Percentiles rank a stretch among this genome's conserved stretches.
phyloP scores from a whole-genome alignment of 2,329 filamentous ascomycete species.

The Chrysoporthe austroafricana region DNA sequence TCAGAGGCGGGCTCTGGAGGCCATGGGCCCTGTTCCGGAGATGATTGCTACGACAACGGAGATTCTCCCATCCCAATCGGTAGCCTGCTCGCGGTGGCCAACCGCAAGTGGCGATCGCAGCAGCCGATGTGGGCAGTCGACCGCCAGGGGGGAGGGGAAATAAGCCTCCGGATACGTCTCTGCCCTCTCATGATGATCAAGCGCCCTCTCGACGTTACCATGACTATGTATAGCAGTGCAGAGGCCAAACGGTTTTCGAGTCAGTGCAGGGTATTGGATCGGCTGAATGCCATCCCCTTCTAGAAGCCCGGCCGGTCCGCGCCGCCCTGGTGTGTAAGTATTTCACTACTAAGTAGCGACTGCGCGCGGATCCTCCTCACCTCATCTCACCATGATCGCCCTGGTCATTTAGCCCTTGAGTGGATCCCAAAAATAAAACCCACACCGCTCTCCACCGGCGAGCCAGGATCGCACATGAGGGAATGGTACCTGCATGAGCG shows the following conservation, averaged over 20 bases:
- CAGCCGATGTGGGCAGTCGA: constrained; percentile 4
- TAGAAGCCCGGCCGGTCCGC: constrained; percentile 19
- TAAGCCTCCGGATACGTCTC: not conserved
- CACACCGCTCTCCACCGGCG: constrained; percentile 6
- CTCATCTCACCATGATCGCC: constrained; percentile 5
- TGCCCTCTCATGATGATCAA: not conserved
- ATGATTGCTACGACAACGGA: constrained; percentile 26
- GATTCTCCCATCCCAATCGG: constrained; percentile 24
- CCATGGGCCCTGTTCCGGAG: constrained; percentile 25
- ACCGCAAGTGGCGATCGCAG: constrained; percentile 11
- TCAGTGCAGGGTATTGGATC: not conserved
- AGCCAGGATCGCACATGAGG: constrained; percentile 11
- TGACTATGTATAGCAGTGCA: no score
- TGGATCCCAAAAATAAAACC: constrained; percentile 15
- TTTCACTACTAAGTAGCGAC: not conserved
- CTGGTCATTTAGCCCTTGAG: constrained; percentile 13
- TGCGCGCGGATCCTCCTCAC: constrained; percentile 2
- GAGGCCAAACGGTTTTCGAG: not conserved
- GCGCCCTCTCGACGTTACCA: not conserved
- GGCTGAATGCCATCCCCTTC: not conserved
- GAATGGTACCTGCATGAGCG: constrained; percentile 22
- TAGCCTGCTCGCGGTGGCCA: constrained; percentile 14
- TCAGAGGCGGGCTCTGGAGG: not conserved
- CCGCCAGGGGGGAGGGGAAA: not conserved
- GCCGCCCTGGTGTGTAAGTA: not conserved